Percentiles rank a stretch among this genome's conserved stretches.
These are phyloP conservation scores for Aspergillus aculeatus DNA, from an alignment of 2,329 filamentous ascomycete species.

Conservation along the genomic window DNA sequence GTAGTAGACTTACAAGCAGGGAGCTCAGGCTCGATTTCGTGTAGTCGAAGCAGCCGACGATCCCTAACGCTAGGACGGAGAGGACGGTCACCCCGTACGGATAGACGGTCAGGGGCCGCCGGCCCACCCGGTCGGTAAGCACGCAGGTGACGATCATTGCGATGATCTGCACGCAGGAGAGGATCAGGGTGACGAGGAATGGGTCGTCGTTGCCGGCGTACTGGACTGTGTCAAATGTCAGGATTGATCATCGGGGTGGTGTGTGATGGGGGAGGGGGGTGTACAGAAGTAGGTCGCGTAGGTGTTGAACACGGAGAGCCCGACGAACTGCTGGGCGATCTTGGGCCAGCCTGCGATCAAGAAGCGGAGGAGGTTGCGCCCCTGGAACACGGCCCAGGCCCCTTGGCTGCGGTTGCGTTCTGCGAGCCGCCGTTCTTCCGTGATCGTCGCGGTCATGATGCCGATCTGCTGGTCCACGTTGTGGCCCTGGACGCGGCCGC, in stretches of 20 bases:
- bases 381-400: conserved; percentile 37
- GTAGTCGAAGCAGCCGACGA: conserved; percentile 44
- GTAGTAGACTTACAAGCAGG: conserved; percentile 30
- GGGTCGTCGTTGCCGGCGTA: conserved; percentile 44
- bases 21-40: conserved; percentile 34
- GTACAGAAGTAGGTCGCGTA: conserved; percentile 44
- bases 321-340: conserved; percentile 42
- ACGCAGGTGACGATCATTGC: conserved; percentile 42
- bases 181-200: conserved; percentile 45
- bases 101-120: conserved; percentile 42
- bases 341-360: conserved; percentile 43
- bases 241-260: background rate
- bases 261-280: conserved; percentile 3
- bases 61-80: conserved; percentile 40
- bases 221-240: conserved; percentile 30
- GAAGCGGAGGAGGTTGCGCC: conserved; percentile 39
- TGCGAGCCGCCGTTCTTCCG: conserved; percentile 32
- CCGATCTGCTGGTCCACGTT: conserved; percentile 35
- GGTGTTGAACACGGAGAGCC: conserved; percentile 41
- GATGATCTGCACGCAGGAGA: conserved; percentile 44
- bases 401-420: conserved; percentile 30
- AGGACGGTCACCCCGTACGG: conserved; percentile 40
- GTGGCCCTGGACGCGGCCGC: conserved; percentile 33
- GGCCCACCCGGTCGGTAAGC: conserved; percentile 37
- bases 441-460: conserved; percentile 38